Base-by-base conservation (phyloP, 2,329 filamentous ascomycete species). In the Hypoxylon sp. region DNA sequence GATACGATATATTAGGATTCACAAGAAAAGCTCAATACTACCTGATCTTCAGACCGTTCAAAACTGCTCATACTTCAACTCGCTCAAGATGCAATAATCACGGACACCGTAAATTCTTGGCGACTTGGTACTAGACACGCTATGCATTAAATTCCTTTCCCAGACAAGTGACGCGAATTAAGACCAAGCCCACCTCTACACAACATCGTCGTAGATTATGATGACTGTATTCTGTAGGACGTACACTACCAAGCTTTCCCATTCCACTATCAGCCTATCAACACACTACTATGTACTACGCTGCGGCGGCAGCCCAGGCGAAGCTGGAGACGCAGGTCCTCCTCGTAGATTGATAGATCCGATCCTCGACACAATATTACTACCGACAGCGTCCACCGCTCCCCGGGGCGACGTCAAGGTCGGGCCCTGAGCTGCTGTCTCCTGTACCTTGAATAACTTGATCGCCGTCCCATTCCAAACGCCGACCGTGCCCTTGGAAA, bases 401-500 rank as follows among this genome's bases (percentile, higher is more conserved):
- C 94, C 95, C 65, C 94, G 88, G 0, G 96, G 96, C 34, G 92
- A 93, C 23, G 93, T 89, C 67, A 99, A 80, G 11, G 90, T 93
- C 2, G 94, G 94, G 0, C 94, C 92, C 72, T 91, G 86, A 1
- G 93, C 87, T 1, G 91, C 92, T 14, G 91, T 92, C 77, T 97
- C 93, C 78, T 97, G 93, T 2, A 98, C 94, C 53, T 89, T 90
- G 82, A 99, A 99, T 13, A 99, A 84, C 77, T 91, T 92, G 78
- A 99, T 93, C 1, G 85, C 85, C 0, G 96, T 98, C 36, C 93
- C 92, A 76, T 95, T 98, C 95, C 96, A 99, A 1, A 98, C 90
- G 6, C 96, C 95, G 32, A 94, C 93, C 1, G 93, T 94, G 30
- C 94, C 94, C 76, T 91, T 94, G 0, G 91, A 89, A 28, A 95